Evolutionary conservation across 2,329 filamentous ascomycete species (phyloP), one percentile per base, ranked within the genome.

Genomic region (Venturia carpophila): DNA sequence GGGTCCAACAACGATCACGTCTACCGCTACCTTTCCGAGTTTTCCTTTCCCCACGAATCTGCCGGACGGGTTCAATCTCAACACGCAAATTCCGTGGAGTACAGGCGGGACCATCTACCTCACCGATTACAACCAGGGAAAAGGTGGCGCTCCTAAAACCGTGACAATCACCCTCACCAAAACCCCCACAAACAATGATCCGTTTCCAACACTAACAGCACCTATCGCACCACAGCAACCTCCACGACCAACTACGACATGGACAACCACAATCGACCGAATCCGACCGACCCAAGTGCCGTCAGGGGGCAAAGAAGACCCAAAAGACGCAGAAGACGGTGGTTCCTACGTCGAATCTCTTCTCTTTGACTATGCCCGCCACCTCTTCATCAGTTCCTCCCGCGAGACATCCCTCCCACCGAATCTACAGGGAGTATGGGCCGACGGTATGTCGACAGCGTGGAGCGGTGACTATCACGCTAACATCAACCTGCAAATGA

Each of bases 401-500:
- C 77, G 84, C 2, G 71, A 75, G 0, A 79, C 79, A 43, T 79
- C 78, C 0, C 75, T 86, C 0, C 84, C 84, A 0, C 76, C 83
- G 0, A 86, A 85, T 65, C 75, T 87, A 0, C 82, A 84, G 69
- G 83, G 84, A 0, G 76, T 77, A 21, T 86, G 84, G 84, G 79
- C 78, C 5, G 77, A 82, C 56, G 71, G 75, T 0, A 70, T 81
- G 2, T 68, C 68, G 0, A 74, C 78, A 4, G 77, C 79, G 0
- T 84, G 84, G 84, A 77, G 78, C 15, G 79, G 75, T 2, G 83
- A 86, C 68, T 86, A 84, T 65, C 83, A 84, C 63, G 75, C 79
- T 47, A 83, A 86, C 67, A 85, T 86, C 69, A 86, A 86, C 65
- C 65, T 85, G 0, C 82, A 86, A 68, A 86, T 85, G 84, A 86